A percentile compares a stretch with the other conserved stretches of the same genome.
These are phyloP conservation scores for Fusarium solani-melongenae DNA, from an alignment of 2,329 filamentous ascomycete species.

Conservation along the genomic window DNA sequence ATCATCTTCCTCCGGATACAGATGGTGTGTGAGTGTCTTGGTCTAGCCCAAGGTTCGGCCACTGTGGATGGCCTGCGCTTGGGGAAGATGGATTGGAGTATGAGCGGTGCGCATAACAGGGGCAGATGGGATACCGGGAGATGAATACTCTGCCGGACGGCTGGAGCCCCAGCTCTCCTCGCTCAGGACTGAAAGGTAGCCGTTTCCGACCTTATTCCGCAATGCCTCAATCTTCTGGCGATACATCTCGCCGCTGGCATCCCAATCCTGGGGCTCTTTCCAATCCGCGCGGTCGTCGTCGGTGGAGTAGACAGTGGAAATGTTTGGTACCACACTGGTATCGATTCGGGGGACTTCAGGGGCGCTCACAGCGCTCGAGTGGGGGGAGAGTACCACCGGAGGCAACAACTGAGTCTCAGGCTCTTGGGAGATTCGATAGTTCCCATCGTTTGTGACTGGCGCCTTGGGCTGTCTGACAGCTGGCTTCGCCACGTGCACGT, in stretches of 20 bases:
- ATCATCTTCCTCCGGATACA: slow-evolving; percentile 36
- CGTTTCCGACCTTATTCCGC: slow-evolving; percentile 85
- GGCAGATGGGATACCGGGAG: slow-evolving; percentile 40
- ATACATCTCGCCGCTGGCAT: slow-evolving; percentile 80
- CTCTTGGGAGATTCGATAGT: slow-evolving; percentile 59
- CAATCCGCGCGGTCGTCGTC: slow-evolving; percentile 45
- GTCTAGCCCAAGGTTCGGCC: slow-evolving; percentile 61
- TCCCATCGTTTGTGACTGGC: slow-evolving; percentile 43
- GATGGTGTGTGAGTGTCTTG: slow-evolving; percentile 25
- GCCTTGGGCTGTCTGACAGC: slow-evolving; percentile 31
- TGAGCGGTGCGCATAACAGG: slow-evolving; percentile 47
- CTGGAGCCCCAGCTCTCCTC: slow-evolving; percentile 73
- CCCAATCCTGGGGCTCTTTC: slow-evolving; percentile 67
- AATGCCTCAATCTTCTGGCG: slow-evolving; percentile 88
- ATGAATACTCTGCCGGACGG: slow-evolving; percentile 35
- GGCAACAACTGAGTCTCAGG: slow-evolving; percentile 52
- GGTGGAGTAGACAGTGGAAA: slow-evolving; percentile 30
- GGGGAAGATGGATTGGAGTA: slow-evolving; percentile 44
- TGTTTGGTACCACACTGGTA: slow-evolving; percentile 34
- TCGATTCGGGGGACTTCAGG: slow-evolving; percentile 42
- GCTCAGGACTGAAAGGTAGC: slow-evolving; percentile 86
- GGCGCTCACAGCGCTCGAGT: slow-evolving; percentile 39
- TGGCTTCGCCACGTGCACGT: slow-evolving; percentile 37
- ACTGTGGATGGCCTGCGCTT: slow-evolving; percentile 63
- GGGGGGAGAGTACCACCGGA: slow-evolving; percentile 46